Base-by-base conservation (phyloP, 2,329 filamentous ascomycete genomes). In the Sphaerulina vaccinii region DNA sequence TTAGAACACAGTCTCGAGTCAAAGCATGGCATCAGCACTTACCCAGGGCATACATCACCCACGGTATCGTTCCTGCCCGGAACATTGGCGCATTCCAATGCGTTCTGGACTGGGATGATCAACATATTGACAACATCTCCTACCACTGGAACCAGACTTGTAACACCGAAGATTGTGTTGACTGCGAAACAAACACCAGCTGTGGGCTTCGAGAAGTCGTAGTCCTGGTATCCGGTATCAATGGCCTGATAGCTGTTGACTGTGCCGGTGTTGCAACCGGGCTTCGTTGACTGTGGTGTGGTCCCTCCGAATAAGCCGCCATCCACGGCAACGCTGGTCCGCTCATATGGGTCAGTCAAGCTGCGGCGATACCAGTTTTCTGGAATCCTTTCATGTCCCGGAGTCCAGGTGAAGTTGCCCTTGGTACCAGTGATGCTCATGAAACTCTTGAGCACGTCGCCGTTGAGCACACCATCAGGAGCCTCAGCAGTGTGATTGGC, bases 171-270 rank as follows among this genome's bases (percentile, higher is more conserved):
- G 11, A 40, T 27, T n/a, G 10, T 24, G 7, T 24, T 21, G 8
- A 33, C 33, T 19, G 35, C 46, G 10, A 32, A 40, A 37, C 37
- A 49, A 8, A 49, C 46, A 6, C 46, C 37, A 11, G 24, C 35
- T 5, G n/a, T 33, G 5, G 41, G 41, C 10, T 13, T 15, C 9
- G 23, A 32, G 24, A 44, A 44, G 19, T 44, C 41, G 22, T 63
- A 60, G n/a, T 36, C 33, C 33, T 36, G 33, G n/a, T 36, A 36
- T 6, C 11, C n/a, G 6, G 33, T 11, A 15, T 71, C 59, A 36
- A 73, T 47, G 5, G 65, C 65, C 13, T 60, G 54, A 58, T 69
- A 72, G 23, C 64, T 63, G 56, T 71, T 66, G 9, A 61, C 52
- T 8, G 27, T 36, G 3, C 42, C 42, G 7, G 41, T 44, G 10